Evolutionary conservation across 2,329 filamentous ascomycete genomes (phyloP), one percentile per base, ranked within the genome.

Genomic region (Ophiostoma triangulosporum): DNA sequence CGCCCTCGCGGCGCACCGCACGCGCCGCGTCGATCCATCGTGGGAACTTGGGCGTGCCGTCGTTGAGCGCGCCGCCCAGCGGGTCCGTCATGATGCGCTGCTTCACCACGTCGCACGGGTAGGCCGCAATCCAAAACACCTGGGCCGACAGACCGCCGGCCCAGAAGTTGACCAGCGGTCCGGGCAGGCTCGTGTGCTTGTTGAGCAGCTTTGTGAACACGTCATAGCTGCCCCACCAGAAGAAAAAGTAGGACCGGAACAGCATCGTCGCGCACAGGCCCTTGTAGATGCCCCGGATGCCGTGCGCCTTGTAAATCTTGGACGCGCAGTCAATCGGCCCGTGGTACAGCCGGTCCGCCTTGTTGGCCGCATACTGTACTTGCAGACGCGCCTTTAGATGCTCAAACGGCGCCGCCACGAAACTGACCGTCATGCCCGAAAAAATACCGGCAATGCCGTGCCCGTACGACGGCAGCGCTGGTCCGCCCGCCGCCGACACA

Each of bases 181-280:
- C 80, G 52, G 85, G 85, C 52, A 96, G 70, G 12, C 61, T 35
- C 2, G 90, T 95, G 61, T 81, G 73, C 17, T 78, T 68, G 53
- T 78, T 73, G 64, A 97, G 72, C 56, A 75, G 70, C 22, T 80
- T 75, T 5, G 87, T 86, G 60, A 97, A 77, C 29, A 95, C 61
- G 63, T 96, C 91, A 71, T 98, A 98, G 56, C 82, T 86, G n/a
- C 83, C 83, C 93, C 93, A 98, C 90, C 90, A 97, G 72, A 84
- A 93, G 76, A 95, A 96, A 75, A 98, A 98, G 71, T 91, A 95
- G 14, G 82, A 81, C 17, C 93, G 80, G 72, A 97, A 97, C 48
- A 97, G 68, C 49, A 97, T 72, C 0, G 93, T 97, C 1, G 93
- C 87, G 35, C 70, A 73, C 12, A 98, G 76, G 0, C 93, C 93